Conservation (phyloP, 73 alveolate species). For the Durusdinium trenchii region DNA sequence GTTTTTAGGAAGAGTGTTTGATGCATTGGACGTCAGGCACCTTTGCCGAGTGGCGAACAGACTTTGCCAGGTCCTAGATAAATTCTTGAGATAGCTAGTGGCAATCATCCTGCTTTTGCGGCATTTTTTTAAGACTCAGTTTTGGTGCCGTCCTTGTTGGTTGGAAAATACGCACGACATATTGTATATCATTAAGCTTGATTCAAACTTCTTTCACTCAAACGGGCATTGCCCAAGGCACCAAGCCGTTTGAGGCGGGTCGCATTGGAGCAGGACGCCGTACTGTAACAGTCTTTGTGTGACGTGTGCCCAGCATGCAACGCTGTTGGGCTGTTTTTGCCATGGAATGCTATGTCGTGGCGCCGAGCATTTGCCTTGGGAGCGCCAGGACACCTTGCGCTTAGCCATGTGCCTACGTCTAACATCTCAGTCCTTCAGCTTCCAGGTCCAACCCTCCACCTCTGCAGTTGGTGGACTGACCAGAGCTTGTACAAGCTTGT, state of each 20-base stretch:
- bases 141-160: background rate
- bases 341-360: background rate
- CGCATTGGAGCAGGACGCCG: background rate
- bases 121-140: no score
- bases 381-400: slow-evolving; percentile 19
- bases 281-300: background rate
- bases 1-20: no score
- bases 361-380: background rate
- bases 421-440: slow-evolving; percentile 69
- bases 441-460: no score
- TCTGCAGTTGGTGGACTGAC: no score
- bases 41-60: slow-evolving; percentile 67
- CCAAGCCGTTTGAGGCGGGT: slow-evolving; percentile 51
- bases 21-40: background rate
- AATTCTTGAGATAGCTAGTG: background rate
- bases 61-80: slow-evolving; percentile 5
- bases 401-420: slow-evolving; percentile 43
- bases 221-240: background rate
- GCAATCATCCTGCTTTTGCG: no score
- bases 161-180: background rate
- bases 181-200: background rate
- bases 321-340: background rate
- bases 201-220: background rate
- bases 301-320: background rate
- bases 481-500: no score